Conservation (phyloP, 139 green algal genomes). For the Chlorella sp. region DNA sequence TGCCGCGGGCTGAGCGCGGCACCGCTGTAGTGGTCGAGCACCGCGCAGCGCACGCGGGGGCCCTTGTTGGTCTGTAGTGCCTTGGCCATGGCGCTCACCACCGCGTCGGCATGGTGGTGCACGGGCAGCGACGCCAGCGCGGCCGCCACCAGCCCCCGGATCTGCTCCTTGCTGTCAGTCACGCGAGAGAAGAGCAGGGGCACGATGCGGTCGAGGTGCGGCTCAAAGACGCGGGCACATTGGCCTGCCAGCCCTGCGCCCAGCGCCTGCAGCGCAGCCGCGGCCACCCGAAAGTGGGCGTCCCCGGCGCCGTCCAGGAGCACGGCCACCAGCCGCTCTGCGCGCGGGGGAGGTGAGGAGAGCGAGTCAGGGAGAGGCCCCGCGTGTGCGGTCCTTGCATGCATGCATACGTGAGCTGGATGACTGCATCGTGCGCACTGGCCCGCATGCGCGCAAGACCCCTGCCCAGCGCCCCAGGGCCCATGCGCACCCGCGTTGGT, state of each 20-base stretch:
- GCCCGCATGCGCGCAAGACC: too few species aligned
- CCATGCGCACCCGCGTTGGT: too few species aligned
- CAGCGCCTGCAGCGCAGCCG: conserved; percentile 39
- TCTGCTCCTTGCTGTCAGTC: conserved; percentile 58
- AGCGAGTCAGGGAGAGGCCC: background rate
- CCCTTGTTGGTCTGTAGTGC: conserved; percentile 44
- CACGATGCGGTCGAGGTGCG: conserved; percentile 60
- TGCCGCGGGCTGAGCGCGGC: background rate
- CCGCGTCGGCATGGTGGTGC: conserved; percentile 31
- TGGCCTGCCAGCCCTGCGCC: conserved; percentile 21
- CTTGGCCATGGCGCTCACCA: conserved; percentile 51
- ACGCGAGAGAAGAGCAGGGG: conserved; percentile 53
- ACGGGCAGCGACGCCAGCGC: conserved; percentile 35
- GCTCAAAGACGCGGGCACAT: conserved; percentile 39
- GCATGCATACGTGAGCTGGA: too few species aligned
- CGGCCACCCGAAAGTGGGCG: conserved; percentile 58
- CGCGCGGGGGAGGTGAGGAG: background rate
- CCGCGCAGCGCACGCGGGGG: conserved; percentile 46
- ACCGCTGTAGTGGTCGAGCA: conserved; percentile 55
- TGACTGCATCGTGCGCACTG: too few species aligned
- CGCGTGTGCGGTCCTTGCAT: background rate
- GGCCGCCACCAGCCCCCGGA: conserved; percentile 30
- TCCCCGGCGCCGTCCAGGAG: conserved; percentile 32
- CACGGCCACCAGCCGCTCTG: conserved; percentile 4
- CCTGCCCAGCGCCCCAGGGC: too few species aligned